These are phyloP conservation scores for Cryptococcus sp. DNA, from an alignment of 1,284 basidiomycete species.

Conservation along the genomic window DNA sequence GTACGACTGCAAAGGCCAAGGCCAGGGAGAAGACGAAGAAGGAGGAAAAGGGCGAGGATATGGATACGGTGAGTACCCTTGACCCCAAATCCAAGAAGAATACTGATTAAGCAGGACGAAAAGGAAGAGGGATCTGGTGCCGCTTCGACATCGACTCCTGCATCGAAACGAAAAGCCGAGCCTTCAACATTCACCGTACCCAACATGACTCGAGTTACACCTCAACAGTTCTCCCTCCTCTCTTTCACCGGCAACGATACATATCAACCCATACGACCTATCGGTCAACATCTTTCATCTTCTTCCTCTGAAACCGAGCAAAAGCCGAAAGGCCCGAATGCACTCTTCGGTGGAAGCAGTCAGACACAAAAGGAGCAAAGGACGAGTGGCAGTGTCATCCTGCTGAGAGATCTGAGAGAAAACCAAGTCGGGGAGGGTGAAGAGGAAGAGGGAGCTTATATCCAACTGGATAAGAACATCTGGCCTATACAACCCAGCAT, in stretches of 20 bases:
- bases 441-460: slow-evolving; percentile 55
- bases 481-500: slow-evolving; percentile 48
- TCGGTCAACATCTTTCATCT: slow-evolving; percentile 44
- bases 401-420: slow-evolving; percentile 58
- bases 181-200: slow-evolving; percentile 68
- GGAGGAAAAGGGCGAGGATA: slow-evolving; percentile 64
- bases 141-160: neutral
- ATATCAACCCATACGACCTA: slow-evolving; percentile 84
- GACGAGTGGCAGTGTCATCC: slow-evolving; percentile 68
- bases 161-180: slow-evolving; percentile 54
- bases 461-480: slow-evolving; percentile 56
- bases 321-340: neutral
- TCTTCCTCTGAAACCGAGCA: neutral
- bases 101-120: slow-evolving; percentile 3
- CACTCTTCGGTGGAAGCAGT: slow-evolving; percentile 1
- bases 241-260: slow-evolving; percentile 69
- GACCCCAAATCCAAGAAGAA: neutral
- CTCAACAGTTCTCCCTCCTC: slow-evolving; percentile 79
- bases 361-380: neutral
- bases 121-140: neutral
- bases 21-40: slow-evolving; percentile 76
- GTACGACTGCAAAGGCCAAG: slow-evolving; percentile 89
- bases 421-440: slow-evolving; percentile 53
- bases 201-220: slow-evolving; percentile 91
- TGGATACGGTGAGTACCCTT: slow-evolving; percentile 66